Evolutionary conservation across 192 early-diverging fungal species (phyloP), one percentile per base, ranked within the genome.

Genomic region (Coemansia sp.): DNA sequence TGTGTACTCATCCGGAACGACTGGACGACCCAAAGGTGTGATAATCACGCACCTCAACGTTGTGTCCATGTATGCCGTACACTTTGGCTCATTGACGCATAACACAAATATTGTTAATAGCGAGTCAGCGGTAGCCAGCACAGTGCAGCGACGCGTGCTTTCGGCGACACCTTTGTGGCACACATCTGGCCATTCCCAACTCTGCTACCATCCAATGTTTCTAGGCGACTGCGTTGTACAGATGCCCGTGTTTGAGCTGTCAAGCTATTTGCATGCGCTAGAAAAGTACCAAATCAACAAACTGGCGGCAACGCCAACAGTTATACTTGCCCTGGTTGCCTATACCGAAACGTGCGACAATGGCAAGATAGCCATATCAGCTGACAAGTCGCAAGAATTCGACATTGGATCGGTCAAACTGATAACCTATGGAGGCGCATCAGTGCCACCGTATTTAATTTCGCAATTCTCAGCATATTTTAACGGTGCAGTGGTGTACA

Each of bases 1-100:
- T 3, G 37, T 65, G 0, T 78, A 71, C 47, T 65, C 80, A 12
- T 77, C 80, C 3, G 80, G 80, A 13, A 78, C 75, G 0, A 67
- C 80, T 1, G 80, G 80, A 1, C 20, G 16, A 5, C 38, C 75
- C n/a, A 76, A 74, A 60, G 80, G 74, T 7, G 58, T 70, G n/a
- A 58, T 71, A 61, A 63, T 82, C 24, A 68, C 71, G 0, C 80
- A 78, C 45, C 62, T 68, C 43, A 82, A 78, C 51, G 45, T 82
- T 14, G 49, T 78, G 1, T 39, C 67, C 1, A 48, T 57, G 37
- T 61, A 61, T 20, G 48, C 41, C 5, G 49, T 69, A 47, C 41
- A 57, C 14, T 57, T 52, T 13, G 54, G 71, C 3, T 70, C 23
- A 26, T 20, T 53, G n/a, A 29, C 54, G 29, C 29, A 32, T 18